Evolutionary conservation across 768 basidiomycete genomes (phyloP), one percentile per base, ranked within the genome.

Genomic region (Lactifluus piperatus): DNA sequence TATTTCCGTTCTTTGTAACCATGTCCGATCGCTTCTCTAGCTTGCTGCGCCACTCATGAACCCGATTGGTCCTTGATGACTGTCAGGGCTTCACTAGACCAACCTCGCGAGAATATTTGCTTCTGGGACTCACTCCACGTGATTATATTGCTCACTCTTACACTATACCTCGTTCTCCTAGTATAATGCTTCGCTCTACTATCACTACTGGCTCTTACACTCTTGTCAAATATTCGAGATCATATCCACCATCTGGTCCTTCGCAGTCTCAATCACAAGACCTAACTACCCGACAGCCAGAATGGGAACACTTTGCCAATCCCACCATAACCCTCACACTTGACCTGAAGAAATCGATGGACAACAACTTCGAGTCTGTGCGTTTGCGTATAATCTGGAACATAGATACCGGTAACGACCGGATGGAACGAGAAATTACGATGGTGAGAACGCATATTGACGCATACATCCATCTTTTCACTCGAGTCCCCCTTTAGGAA

Each of bases 241-340:
- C 84, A 26, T 83, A 85, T 66, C 78, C 81, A 24, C 58, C 62
- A 5, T 9, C 3, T 52, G 32, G 32, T 20, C 30, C 29, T n/a
- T 22, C 18, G 16, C 62, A 16, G 27, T 64, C 59, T n/a, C 60
- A 54, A 27, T 44, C 61, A 34, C 66, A 39, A 59, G 60, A 54
- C 36, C 59, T 58, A 20, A 44, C 51, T 56, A 29, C 67, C 62
- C 51, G 67, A 18, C 70, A 75, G 34, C 66, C 75, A 2, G 86
- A 88, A 68, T 91, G 88, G 88, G 85, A 88, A 66, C 88, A 90
- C 67, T 89, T 84, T 65, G 79, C 79, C 20, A 88, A 90, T 64
- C 87, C 88, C 1, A 70, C 77, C 51, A 79, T 91, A 58, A 77
- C 73, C 39, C 76, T 90, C 30, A 70, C 79, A 24, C 74, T 91